Base-by-base conservation (phyloP, 2,329 filamentous ascomycete species). In the Plenodomus lindquistii region DNA sequence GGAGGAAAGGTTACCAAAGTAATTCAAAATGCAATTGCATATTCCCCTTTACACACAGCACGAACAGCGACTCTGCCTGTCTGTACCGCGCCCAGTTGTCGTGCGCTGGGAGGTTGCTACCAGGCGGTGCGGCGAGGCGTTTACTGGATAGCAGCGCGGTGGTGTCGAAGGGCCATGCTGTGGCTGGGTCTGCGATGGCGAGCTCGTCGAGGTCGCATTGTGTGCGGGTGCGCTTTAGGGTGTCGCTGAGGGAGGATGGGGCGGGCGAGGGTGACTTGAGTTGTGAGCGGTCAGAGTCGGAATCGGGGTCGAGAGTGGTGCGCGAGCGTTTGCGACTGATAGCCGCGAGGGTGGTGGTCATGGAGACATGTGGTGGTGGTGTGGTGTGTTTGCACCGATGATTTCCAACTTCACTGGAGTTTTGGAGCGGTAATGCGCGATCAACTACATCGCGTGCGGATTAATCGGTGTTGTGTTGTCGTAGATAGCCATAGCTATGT, bases 181-280 rank as follows among this genome's bases (percentile, higher is more conserved):
- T 60, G 8, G 55, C 52, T 1, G 56, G 51, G 3, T 50, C 42
- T 10, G 70, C 56, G 1, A 72, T 56, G 18, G 60, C 60, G 39
- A 73, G 51, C 46, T 67, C 66, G 29, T 73, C 71, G 37, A 73
- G 44, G 16, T 72, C 71, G 42, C 63, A 63, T 40, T 68, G 61
- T 2, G 69, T 72, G 40, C 55, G 65, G n/a, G 67, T 67, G 29
- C 63, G 59, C 53, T 73, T 73, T 43, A 72, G 38, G 2, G 60
- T 47, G 41, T 70, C 64, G 43, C 55, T 57, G 17, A 55, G 37
- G 4, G 53, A 38, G 9, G 60, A 57, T 2, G 54, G 50, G 2
- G 59, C 50, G 1, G 60, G 60, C 27, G 63, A 63, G 19, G 59
- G 59, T 4, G 6, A 15, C 37, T 57, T 54, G 34, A 59, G 57